Percentiles rank a stretch among this genome's conserved stretches.
phyloP scores from a whole-genome alignment of 371 early-diverging fungal species.

The Vittaforma corneae region DNA sequence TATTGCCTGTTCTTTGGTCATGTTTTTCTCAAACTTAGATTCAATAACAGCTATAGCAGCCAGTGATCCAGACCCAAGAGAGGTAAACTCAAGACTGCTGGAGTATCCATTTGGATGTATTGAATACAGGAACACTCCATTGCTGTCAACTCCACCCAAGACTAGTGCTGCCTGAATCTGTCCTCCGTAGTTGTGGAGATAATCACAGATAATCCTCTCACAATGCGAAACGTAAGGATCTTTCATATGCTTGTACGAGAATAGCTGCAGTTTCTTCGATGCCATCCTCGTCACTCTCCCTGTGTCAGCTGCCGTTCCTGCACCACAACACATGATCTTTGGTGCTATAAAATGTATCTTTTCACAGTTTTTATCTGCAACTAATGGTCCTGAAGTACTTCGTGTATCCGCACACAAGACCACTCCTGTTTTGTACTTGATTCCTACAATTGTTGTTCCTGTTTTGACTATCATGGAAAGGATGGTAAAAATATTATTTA shows the following conservation, averaged over 20 bases:
- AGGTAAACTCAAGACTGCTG: constrained; percentile 81
- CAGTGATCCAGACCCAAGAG: constrained; percentile 90
- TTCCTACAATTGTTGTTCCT: constrained; percentile 80
- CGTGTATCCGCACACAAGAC: constrained; percentile 97
- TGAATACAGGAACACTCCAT: constrained; percentile 77
- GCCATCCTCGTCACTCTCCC: constrained; percentile 83
- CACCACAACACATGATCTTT: constrained; percentile 98
- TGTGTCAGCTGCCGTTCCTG: constrained; percentile 97
- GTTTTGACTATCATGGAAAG: constrained; percentile 64
- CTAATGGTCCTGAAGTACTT: constrained; percentile 90
- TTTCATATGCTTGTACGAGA: constrained; percentile 73
- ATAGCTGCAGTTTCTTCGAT: constrained; percentile 78
- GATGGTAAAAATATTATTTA: background rate
- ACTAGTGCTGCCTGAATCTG: constrained; percentile 89
- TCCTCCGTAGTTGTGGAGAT: constrained; percentile 72
- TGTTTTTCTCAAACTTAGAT: constrained; percentile 68
- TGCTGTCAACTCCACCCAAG: constrained; percentile 74
- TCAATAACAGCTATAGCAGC: constrained; percentile 94
- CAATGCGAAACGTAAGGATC: constrained; percentile 77
- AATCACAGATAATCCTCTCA: constrained; percentile 61
- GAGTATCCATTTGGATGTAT: constrained; percentile 91
- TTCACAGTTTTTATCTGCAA: constrained; percentile 95
- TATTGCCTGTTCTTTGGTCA: constrained; percentile 80
- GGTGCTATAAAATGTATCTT: constrained; percentile 95
- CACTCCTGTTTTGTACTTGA: constrained; percentile 64